Conservation (phyloP, 768 basidiomycete species). For the Hortiboletus campestris region DNA sequence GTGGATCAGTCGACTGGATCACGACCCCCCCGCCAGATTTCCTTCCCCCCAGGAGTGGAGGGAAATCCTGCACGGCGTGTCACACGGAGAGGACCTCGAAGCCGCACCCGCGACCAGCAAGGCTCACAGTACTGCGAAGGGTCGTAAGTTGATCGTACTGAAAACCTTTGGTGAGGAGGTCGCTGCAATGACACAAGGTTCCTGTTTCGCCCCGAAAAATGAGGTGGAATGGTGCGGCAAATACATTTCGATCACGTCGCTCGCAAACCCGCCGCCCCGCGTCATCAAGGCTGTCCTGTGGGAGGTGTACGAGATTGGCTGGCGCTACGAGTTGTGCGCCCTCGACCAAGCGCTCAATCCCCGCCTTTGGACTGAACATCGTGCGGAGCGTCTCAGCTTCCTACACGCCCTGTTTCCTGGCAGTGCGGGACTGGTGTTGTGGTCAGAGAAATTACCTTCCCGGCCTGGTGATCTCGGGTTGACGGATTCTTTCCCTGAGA, state of each 20-base stretch:
- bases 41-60: conserved; percentile 6
- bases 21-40: not conserved
- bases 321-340: conserved; percentile 18
- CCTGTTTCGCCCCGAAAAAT: not conserved
- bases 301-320: conserved; percentile 20
- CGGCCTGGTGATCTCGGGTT: not conserved
- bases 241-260: not conserved
- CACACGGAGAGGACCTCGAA: not conserved
- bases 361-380: conserved; percentile 3
- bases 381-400: not conserved
- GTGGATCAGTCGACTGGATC: conserved; percentile 8
- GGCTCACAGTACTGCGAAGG: not conserved
- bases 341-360: conserved; percentile 14
- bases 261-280: not conserved
- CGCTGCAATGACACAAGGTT: not conserved
- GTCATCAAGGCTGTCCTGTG: conserved; percentile 13
- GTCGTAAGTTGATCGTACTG: not conserved
- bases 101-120: not conserved
- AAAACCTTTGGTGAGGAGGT: conserved; percentile 2
- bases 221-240: not conserved
- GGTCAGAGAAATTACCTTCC: not conserved
- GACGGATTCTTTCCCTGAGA: not conserved
- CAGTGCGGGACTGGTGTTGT: not conserved
- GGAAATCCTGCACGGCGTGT: not conserved
- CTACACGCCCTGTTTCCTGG: conserved; percentile 4